phyloP scores from a whole-genome alignment of 2,329 filamentous ascomycete genomes.

The Cercospora brassicicola region DNA sequence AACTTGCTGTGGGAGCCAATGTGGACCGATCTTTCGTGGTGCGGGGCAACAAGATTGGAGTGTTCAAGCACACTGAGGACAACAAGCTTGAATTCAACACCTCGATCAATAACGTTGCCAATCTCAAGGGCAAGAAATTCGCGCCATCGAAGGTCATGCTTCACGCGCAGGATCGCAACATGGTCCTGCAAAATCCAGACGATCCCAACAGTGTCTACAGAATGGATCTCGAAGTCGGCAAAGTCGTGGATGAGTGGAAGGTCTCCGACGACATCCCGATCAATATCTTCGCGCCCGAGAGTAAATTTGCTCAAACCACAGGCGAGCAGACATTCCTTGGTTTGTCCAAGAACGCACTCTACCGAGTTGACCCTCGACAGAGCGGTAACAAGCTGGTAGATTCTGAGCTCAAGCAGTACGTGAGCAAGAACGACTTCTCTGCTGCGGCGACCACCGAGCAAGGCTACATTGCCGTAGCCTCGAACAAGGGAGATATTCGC shows the following conservation, averaged over 20 bases:
- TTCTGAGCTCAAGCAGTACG: constrained; percentile 89
- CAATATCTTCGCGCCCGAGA: constrained; percentile 88
- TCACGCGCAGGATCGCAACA: constrained; percentile 82
- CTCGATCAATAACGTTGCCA: constrained; percentile 93
- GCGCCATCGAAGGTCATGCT: constrained; percentile 97
- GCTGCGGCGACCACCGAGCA: constrained; percentile 92
- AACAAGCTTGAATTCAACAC: constrained; percentile 95
- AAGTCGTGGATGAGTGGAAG: constrained; percentile 98
- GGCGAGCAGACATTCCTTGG: constrained; percentile 92
- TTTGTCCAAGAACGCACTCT: constrained; percentile 87
- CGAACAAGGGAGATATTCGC: constrained; percentile 95
- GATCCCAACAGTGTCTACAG: constrained; percentile 91
- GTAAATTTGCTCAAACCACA: constrained; percentile 97
- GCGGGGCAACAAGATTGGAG: constrained; percentile 94
- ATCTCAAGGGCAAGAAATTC: constrained; percentile 81
- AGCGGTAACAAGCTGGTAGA: constrained; percentile 91
- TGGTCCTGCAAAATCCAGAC: constrained; percentile 79
- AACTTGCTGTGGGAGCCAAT: constrained; percentile 93
- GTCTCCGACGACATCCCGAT: constrained; percentile 95
- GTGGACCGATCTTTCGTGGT: constrained; percentile 97
- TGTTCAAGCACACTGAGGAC: constrained; percentile 93
- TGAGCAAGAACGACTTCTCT: constrained; percentile 95
- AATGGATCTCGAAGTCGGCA: constrained; percentile 97
- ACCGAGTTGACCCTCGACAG: constrained; percentile 87
- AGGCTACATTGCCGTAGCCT: constrained; percentile 93